Base-by-base conservation (phyloP, 352 stramenopile genomes). In the Phytophthora meadii region DNA sequence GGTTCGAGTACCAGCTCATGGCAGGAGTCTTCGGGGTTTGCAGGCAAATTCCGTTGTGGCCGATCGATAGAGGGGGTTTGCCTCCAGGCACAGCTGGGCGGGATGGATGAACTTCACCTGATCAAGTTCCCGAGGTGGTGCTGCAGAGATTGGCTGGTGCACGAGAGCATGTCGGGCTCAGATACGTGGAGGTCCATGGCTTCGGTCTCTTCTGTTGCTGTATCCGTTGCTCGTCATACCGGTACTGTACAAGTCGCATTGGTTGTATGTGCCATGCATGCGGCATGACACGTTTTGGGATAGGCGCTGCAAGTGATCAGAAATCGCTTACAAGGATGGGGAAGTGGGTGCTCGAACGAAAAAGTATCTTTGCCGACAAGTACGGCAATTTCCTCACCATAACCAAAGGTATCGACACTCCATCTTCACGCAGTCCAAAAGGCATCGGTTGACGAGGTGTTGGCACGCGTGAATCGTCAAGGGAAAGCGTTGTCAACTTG, bases 131-230 rank as follows among this genome's bases (percentile, higher is more conserved):
- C 46, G 41, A 15, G 40, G 40, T 46, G 53, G 41, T 67, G 55
- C 62, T 56, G 45, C 24, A 36, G 27, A 24, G 62, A 66, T 61
- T 61, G 62, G 28, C 22, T 27, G 11, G 41, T 19, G 14, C 24
- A 36, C 30, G 9, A 36, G 30, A 36, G 30, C 9, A 8, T 36
- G 52, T 46, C 36, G 53, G 37, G 22, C 30, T 62, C 46, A 59
- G 64, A 36, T 55, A 57, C 64, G 58, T 72, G 57, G 57, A 72
- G 64, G 64, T 68, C 62, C 51, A 54, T 68, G 54, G n/a, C 22
- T 11, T 45, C 37, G 36, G 62, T 14, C 41, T 56, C 39, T 50
- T 70, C 62, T 70, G 55, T 19, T 8, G 25, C 17, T 42, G 4
- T 8, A 24, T 46, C 1, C 22, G 30, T 47, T 17, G 46, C 34